Evolutionary conservation across 495 filamentous ascomycete species (phyloP).

Genomic region (Jackrogersella minutella): DNA sequence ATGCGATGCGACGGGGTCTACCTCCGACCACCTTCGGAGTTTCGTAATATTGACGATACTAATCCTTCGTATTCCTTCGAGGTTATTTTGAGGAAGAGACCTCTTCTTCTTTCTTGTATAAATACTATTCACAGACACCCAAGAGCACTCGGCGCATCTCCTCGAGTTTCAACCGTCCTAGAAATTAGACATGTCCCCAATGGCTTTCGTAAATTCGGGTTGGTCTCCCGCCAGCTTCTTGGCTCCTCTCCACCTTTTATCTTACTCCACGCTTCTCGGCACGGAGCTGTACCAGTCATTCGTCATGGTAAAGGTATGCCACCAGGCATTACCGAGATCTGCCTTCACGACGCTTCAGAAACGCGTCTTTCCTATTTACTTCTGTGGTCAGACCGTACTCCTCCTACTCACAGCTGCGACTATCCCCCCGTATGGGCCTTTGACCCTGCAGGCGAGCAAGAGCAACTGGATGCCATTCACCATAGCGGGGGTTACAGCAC

Average conservation of each 20-base stretch:
- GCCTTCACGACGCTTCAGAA: conserved; percentile 62
- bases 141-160: not conserved
- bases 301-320: conserved; percentile 61
- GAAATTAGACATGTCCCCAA: conserved; percentile 6
- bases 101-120: not conserved
- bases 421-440: conserved; percentile 52
- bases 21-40: conserved; percentile 29
- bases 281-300: conserved; percentile 62
- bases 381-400: conserved; percentile 55
- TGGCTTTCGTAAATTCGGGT: not conserved
- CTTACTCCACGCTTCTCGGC: conserved; percentile 62
- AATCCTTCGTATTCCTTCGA: not conserved
- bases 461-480: conserved; percentile 51
- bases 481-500: conserved; percentile 50
- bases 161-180: not conserved
- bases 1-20: not conserved
- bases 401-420: conserved; percentile 56
- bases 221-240: conserved; percentile 22
- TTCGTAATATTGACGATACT: conserved; percentile 8
- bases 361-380: conserved; percentile 64
- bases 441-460: conserved; percentile 47
- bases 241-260: conserved; percentile 56
- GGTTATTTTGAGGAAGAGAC: not conserved
- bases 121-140: not conserved
- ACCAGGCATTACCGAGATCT: conserved; percentile 53